phyloP scores from a whole-genome alignment of 768 basidiomycete species.

The Boletus sp. region DNA sequence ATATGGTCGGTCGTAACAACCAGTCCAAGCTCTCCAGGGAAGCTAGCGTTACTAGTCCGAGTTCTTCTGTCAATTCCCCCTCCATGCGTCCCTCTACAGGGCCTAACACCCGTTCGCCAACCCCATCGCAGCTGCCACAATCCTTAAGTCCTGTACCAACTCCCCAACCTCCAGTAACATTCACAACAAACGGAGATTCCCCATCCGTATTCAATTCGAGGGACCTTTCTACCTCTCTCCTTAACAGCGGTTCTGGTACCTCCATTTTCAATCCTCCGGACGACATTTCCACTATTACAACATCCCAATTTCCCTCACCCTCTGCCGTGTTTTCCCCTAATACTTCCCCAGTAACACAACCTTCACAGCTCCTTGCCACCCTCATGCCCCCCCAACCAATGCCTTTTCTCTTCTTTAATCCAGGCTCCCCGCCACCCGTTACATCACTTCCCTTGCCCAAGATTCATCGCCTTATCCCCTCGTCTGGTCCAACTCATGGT shows the following conservation, averaged over 20 bases:
- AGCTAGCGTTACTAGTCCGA: slow-evolving; percentile 49
- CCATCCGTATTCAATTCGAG: slow-evolving; percentile 2
- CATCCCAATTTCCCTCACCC: slow-evolving; percentile 17
- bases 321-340: slow-evolving; percentile 20
- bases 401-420: slow-evolving; percentile 62
- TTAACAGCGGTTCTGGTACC: slow-evolving; percentile 1
- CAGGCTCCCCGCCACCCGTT: slow-evolving; percentile 44
- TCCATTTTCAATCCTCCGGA: slow-evolving; percentile 17
- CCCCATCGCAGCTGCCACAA: slow-evolving; percentile 24
- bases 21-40: slow-evolving; percentile 52
- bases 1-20: slow-evolving; percentile 33
- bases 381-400: slow-evolving; percentile 40
- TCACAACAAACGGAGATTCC: slow-evolving; percentile 5
- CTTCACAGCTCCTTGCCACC: slow-evolving; percentile 15
- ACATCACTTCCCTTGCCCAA: slow-evolving; percentile 57
- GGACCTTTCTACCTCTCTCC: slow-evolving; percentile 9
- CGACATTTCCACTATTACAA: slow-evolving; percentile 10
- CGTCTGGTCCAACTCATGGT: slow-evolving; percentile 81
- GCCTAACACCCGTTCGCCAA: slow-evolving; percentile 31
- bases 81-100: slow-evolving; percentile 36
- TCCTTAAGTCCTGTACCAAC: slow-evolving; percentile 12
- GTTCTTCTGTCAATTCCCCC: slow-evolving; percentile 47
- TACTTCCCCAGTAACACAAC: slow-evolving; percentile 13
- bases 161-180: slow-evolving; percentile 5
- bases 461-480: slow-evolving; percentile 83